These are phyloP conservation scores for Chrysoporthe cubensis DNA, from an alignment of 2,329 filamentous ascomycete genomes.

Conservation along the genomic window DNA sequence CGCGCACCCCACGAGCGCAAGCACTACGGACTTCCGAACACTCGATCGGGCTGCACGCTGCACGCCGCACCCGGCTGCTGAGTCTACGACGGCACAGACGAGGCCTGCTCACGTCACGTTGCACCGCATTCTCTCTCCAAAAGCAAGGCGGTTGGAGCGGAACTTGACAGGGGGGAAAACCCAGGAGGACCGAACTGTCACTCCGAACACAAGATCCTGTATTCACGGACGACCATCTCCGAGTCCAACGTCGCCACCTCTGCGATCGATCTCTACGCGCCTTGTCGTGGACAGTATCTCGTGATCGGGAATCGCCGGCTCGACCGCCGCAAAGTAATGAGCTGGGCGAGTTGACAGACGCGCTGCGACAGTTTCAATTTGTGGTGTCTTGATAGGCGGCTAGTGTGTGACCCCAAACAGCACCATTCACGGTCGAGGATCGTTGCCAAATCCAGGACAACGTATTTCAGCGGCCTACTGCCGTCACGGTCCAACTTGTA, in stretches of 20 bases:
- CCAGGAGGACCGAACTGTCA: slow-evolving; percentile 6
- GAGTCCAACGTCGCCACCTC: slow-evolving; percentile 14
- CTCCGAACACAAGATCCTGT: slow-evolving; percentile 18
- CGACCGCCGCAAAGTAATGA: background rate
- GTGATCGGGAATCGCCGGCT: background rate
- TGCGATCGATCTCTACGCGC: background rate
- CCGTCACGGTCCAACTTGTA: background rate
- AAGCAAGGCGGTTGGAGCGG: slow-evolving; percentile 13
- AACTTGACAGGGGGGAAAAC: slow-evolving; percentile 4
- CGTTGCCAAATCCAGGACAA: slow-evolving; percentile 18
- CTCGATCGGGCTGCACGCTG: background rate
- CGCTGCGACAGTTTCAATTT: background rate
- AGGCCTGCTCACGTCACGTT: slow-evolving; percentile 15
- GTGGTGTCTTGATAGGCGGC: background rate
- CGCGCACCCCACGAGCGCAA: background rate
- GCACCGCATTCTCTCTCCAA: slow-evolving; percentile 7
- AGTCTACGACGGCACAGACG: slow-evolving; percentile 9
- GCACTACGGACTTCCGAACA: background rate
- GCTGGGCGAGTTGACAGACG: background rate
- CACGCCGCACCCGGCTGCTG: background rate
- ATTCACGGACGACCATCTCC: slow-evolving; percentile 14
- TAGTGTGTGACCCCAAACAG: slow-evolving; percentile 14
- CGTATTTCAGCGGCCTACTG: background rate
- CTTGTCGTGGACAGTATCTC: background rate
- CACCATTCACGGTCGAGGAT: slow-evolving; percentile 19